Base-by-base conservation (phyloP, 73 alveolate genomes). In the Stentor roeselii region DNA sequence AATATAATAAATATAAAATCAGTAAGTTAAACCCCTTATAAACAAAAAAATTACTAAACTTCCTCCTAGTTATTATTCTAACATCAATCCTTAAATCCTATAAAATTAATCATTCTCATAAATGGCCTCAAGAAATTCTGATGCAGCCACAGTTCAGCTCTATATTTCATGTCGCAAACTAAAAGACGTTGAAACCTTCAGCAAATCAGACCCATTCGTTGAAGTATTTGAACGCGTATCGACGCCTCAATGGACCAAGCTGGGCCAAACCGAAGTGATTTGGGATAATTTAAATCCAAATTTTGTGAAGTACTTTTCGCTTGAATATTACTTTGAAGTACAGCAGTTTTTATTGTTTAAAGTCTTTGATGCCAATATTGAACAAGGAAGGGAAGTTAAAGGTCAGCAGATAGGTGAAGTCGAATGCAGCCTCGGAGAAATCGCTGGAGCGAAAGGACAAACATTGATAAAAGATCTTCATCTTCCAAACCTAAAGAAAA, bases 231-330 rank as follows among this genome's bases (percentile, higher is more conserved):
- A 37, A 39, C 21, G 31, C 1, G n/a, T 14, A 31, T 37, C 84
- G 14, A 39, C 31, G 2, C 31, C 59, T n/a, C 82, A 76, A 34
- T 91, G 92, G 89, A 38, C 76, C 39, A 42, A 60, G 35, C 76
- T 86, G 6, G 98, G 96, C 30, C 61, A 82, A 59, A 91, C 98
- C 27, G 98, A 91, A 80, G 61, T 60, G 75, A 83, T 83, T 3
- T 39, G 82, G 39, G 88, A 93, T 78, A 88, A 93, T 78, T 84
- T 91, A 6, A 91, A 93, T 82, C 98, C 98, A 6, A 90, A 91
- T 60, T 93, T 93, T 82, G 83, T 89, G 39, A 86, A 74, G 74
- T 60, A 89, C 50, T 84, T 93, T 86, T 77, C 32, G 30, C 36
- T 93, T 2, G 88, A 89, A 6, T 93, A 83, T 86, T 78, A 59